A percentile compares a stretch with the other conserved stretches of the same genome.
These are phyloP conservation scores for Venturia asperata DNA, from an alignment of 2,329 filamentous ascomycete genomes.

Conservation along the genomic window DNA sequence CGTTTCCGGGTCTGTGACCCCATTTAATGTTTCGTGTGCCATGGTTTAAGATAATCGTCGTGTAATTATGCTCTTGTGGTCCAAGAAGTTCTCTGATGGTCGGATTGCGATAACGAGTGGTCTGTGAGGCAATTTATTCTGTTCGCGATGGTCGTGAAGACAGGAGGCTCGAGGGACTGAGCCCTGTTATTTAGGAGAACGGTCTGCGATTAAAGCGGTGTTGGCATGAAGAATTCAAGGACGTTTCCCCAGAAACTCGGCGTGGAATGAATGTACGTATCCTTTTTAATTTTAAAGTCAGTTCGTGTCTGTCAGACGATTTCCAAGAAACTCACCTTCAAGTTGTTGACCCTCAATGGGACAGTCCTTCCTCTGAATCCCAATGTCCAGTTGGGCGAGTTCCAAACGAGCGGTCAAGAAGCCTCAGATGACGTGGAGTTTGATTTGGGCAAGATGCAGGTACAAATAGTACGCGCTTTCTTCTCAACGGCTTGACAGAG, in stretches of 20 bases:
- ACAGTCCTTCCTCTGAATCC: neutral
- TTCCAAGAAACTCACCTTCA: neutral
- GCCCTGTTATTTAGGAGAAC: neutral
- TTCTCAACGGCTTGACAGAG: neutral
- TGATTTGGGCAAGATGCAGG: neutral
- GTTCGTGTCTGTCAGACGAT: neutral
- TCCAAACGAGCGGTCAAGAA: neutral
- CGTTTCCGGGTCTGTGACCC: conserved; percentile 45
- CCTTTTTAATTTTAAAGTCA: neutral
- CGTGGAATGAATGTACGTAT: neutral
- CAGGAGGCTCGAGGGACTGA: neutral
- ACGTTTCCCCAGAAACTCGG: neutral
- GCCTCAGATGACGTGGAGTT: neutral
- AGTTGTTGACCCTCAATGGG: neutral
- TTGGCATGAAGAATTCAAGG: neutral
- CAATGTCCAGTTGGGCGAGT: neutral
- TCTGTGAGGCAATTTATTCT: neutral
- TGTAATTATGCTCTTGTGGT: neutral
- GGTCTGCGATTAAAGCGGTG: neutral
- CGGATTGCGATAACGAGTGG: neutral
- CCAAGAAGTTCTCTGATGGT: neutral
- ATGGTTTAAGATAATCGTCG: neutral
- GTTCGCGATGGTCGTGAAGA: neutral
- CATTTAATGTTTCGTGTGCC: conserved; percentile 49
- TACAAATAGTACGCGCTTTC: conserved; percentile 4